A percentile compares a stretch with the other conserved stretches of the same genome.
These are phyloP conservation scores for Skeletonema costatum DNA, from an alignment of 108 stramenopile species.

Conservation along the genomic window DNA sequence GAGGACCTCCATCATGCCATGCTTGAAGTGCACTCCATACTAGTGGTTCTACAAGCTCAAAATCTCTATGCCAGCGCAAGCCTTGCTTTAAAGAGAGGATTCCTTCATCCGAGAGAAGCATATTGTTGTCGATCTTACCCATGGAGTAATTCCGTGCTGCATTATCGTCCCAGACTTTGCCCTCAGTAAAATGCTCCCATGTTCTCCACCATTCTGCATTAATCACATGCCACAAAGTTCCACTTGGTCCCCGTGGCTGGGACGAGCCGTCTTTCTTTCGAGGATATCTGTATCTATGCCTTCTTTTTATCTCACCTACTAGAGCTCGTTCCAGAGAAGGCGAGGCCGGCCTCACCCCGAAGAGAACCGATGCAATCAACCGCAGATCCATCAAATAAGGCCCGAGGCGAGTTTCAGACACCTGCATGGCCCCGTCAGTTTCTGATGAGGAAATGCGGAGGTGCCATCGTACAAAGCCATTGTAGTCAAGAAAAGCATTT, in stretches of 20 bases:
- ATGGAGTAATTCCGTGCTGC: constrained; percentile 32
- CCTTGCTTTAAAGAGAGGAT: constrained; percentile 70
- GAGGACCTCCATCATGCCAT: constrained; percentile 94
- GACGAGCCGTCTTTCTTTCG: constrained; percentile 46
- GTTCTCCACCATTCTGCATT: constrained; percentile 68
- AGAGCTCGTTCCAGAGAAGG: constrained; percentile 66
- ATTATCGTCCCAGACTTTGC: constrained; percentile 47
- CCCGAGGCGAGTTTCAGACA: constrained; percentile 50
- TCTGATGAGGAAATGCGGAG: constrained; percentile 26
- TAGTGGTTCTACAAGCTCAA: constrained; percentile 83
- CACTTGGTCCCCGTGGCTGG: constrained; percentile 76
- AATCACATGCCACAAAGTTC: constrained; percentile 86
- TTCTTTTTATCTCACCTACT: constrained; percentile 67
- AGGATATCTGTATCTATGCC: constrained; percentile 76
- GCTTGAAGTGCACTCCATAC: constrained; percentile 88
- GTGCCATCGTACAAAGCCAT: constrained; percentile 77
- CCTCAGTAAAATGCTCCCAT: constrained; percentile 61
- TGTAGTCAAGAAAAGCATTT: constrained; percentile 37
- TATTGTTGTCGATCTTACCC: constrained; percentile 73
- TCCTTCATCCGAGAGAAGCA: constrained; percentile 72
- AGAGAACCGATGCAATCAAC: constrained; percentile 75
- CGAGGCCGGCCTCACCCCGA: constrained; percentile 75
- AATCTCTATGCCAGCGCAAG: constrained; percentile 79
- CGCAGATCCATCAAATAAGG: constrained; percentile 74
- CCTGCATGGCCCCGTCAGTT: constrained; percentile 17